Evolutionary conservation across 345 rosid species (phyloP), one percentile per base, ranked within the genome.

Genomic region (Aquilaria sinensis): DNA sequence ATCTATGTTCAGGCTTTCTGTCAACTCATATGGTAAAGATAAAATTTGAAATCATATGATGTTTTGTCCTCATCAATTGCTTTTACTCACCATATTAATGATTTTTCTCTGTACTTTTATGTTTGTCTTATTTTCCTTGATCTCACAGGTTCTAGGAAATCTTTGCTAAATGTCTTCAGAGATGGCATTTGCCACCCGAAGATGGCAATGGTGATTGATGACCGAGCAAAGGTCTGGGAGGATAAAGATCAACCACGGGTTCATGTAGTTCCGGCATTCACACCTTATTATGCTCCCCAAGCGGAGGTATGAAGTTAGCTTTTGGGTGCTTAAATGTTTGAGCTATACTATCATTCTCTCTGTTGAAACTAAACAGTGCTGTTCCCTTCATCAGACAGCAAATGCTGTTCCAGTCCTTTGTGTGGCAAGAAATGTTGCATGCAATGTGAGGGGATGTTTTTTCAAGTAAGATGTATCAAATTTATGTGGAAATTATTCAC

Each of bases 191-290:
- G 96, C 80, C 96, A 95, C 77, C 99, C 97, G 41, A 92, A 87
- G 78, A 87, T 95, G 99, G 99, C 99, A 58, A 85, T 95, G 96
- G 93, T 95, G 70, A 87, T 95, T 74, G 99, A 95, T 85, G 97
- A 91, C 65, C 96, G 99, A 56, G 72, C 77, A 53, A 95, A 89
- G 81, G 97, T 91, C 61, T 95, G 96, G 99, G 99, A 95, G 78
- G 96, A 95, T 64, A 87, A 81, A 85, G 99, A 95, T 79, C 99
- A 95, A 76, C 88, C 93, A 34, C 83, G 96, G 63, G 99, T 94
- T 70, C 99, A 94, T 77, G 96, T 84, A 46, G 99, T 94, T 63
- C 93, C 96, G 56, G 79, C 96, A 29, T 94, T 91, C 72, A 71
- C 82, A 62, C 99, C 99, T 0, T 94, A 94, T 77, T 88, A 84